Percentiles rank a stretch among this genome's conserved stretches.
Evolutionary conservation across 257 asterid species (phyloP).

Genomic region (Przewalskia tangutica): DNA sequence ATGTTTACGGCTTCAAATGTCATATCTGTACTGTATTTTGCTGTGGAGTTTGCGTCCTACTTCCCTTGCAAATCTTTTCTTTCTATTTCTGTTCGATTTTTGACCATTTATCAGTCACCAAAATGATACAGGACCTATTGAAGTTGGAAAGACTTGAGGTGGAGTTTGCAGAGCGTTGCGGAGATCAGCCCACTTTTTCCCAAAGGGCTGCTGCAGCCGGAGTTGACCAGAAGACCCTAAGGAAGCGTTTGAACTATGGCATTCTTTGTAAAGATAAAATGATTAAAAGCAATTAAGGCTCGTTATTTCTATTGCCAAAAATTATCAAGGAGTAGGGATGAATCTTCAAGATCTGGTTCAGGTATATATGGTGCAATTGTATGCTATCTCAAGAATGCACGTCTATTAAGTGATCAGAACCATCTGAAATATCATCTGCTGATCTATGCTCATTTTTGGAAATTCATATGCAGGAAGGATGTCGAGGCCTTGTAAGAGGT

Average conservation of each 20-base stretch:
- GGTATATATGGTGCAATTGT: conserved; percentile 32
- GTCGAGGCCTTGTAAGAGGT: conserved; percentile 89
- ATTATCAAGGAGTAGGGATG: conserved; percentile 91
- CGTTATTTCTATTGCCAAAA: conserved; percentile 88
- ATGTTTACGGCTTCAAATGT: not conserved
- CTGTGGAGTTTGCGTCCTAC: not conserved
- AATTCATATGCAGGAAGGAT: conserved; percentile 69
- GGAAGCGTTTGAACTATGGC: conserved; percentile 69
- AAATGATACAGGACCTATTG: conserved; percentile 53
- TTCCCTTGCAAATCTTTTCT: not conserved
- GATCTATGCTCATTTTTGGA: conserved; percentile 9
- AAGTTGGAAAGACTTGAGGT: conserved; percentile 69
- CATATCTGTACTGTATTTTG: not conserved
- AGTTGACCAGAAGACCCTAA: conserved; percentile 66
- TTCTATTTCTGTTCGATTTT: not conserved
- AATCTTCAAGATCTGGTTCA: conserved; percentile 94
- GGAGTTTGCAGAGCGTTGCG: conserved; percentile 58
- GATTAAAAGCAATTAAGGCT: conserved; percentile 91
- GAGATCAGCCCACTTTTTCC: conserved; percentile 49
- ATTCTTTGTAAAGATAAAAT: conserved; percentile 70
- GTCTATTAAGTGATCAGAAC: not conserved
- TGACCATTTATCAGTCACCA: not conserved
- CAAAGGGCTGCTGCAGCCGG: conserved; percentile 98
- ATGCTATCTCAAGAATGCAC: not conserved
- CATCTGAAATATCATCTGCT: not conserved